Base-by-base conservation (phyloP, 108 stramenopile species). In the Licmophora abbreviata region DNA sequence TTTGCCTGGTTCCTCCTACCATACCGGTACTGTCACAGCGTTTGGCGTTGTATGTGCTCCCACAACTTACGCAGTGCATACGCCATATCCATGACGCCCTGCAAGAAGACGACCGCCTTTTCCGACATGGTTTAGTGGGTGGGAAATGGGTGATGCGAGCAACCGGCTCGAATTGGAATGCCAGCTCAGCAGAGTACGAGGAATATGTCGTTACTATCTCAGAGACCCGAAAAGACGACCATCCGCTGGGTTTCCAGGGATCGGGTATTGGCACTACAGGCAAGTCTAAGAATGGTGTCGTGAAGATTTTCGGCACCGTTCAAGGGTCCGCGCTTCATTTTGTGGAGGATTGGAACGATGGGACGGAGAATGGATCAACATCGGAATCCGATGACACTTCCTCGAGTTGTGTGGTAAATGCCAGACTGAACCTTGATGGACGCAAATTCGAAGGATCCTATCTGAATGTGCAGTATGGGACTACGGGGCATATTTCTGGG, bases 381-480 rank as follows among this genome's bases (percentile, higher is more conserved):
- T 44, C 51, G 29, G 44, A 44, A n/a, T 29, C 48, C 5, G 71
- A 72, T 23, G 71, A 64, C 17, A 54, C 63, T n/a, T 55, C 72
- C 1, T 59, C 73, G n/a, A 77, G 80, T 8, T 71, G 64, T 51
- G 61, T 88, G 8, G 65, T 88, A 9, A 63, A 60, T 45, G 88
- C 73, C 21, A 74, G 81, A 29, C 46, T 83, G 11, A 68, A 68
- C 51, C 51, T 83, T 21, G 81, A 81, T 63, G 77, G 83, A 5
- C 56, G 58, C 21, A 85, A 68, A 41, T 85, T 90, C 35, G 88
- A 90, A 63, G 88, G 88, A 8, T 43, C 56, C 5, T 85, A 79
- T 49, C 51, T 66, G 14, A 72, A 83, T 50, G 66, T 76, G 12
- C 59, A 83, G 43, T 67, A 71, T 45, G 77, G 77, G 2, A 71